Evolutionary conservation across 2,329 filamentous ascomycete species (phyloP).

Genomic region (Phyllosticta capitalensis): DNA sequence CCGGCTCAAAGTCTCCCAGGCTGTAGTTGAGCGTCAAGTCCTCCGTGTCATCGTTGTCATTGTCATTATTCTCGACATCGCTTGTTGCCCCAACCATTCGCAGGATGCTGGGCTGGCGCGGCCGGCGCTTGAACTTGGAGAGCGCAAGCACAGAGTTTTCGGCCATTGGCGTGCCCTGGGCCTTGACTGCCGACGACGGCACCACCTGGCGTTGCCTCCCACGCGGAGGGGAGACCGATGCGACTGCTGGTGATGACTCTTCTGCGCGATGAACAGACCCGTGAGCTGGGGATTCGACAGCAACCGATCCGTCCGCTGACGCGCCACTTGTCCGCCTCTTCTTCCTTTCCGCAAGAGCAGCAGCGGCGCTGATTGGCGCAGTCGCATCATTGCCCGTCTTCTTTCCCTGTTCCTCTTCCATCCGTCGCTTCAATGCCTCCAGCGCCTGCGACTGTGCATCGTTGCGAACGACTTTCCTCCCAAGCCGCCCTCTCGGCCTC

Average conservation of each 20-base stretch:
- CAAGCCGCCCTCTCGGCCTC: constrained; percentile 6
- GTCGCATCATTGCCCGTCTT: constrained; percentile 14
- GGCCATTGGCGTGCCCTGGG: constrained; percentile 33
- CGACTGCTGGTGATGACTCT: not conserved
- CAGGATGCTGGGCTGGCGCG: constrained; percentile 41
- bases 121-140: constrained; percentile 40
- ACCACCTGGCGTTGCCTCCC: not conserved
- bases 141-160: constrained; percentile 41
- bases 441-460: constrained; percentile 21
- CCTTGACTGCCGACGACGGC: constrained; percentile 29
- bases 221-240: not conserved
- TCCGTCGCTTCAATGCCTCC: constrained; percentile 24
- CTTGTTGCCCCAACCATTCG: constrained; percentile 38
- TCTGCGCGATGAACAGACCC: not conserved
- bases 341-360: not conserved
- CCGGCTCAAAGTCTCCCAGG: constrained; percentile 42
- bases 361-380: not conserved
- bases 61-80: constrained; percentile 35
- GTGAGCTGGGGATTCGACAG: not conserved
- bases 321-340: not conserved
- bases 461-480: constrained; percentile 17
- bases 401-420: constrained; percentile 18
- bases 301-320: constrained; percentile 1
- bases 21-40: constrained; percentile 26
- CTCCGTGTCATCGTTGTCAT: constrained; percentile 37